Conservation (phyloP, 73 alveolate species). For the Blepharisma japonicum region DNA sequence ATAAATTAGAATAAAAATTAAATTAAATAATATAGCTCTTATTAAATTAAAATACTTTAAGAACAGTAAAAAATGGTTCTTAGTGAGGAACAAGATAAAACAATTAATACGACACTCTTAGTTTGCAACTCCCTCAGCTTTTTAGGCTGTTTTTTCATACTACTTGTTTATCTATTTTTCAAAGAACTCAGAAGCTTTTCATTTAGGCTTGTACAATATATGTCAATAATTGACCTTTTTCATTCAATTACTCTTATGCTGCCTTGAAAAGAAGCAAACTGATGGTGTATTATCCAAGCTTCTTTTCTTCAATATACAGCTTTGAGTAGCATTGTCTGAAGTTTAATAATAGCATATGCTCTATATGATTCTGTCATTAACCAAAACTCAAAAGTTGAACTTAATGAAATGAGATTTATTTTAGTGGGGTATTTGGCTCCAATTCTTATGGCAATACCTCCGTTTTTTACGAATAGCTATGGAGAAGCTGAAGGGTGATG, state of each 20-base stretch:
- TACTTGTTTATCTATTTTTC: not conserved
- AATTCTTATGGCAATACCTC: not conserved
- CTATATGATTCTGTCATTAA: not conserved
- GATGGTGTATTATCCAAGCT: not conserved
- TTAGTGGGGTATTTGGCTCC: not conserved
- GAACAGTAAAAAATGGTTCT: too few relatives aligned
- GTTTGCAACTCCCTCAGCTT: not conserved
- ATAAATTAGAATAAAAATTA: too few relatives aligned
- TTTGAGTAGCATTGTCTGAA: not conserved
- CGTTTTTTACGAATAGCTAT: conserved; percentile 5
- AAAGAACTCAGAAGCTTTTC: not conserved
- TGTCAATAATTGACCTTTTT: conserved; percentile 5
- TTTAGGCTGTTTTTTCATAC: not conserved
- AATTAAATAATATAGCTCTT: too few relatives aligned
- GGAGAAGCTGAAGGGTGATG: conserved; percentile 17
- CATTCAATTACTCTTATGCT: conserved; percentile 7
- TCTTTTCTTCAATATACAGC: not conserved
- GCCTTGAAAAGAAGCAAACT: not conserved
- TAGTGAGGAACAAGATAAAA: too few relatives aligned
- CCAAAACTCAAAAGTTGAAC: not conserved
- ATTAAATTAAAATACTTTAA: too few relatives aligned
- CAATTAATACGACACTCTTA: not conserved
- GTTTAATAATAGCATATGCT: not conserved
- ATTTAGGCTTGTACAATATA: conserved; percentile 1
- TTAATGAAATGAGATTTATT: not conserved